Evolutionary conservation across 345 rosid genomes (phyloP).

Genomic region (Melastoma malabathricum): DNA sequence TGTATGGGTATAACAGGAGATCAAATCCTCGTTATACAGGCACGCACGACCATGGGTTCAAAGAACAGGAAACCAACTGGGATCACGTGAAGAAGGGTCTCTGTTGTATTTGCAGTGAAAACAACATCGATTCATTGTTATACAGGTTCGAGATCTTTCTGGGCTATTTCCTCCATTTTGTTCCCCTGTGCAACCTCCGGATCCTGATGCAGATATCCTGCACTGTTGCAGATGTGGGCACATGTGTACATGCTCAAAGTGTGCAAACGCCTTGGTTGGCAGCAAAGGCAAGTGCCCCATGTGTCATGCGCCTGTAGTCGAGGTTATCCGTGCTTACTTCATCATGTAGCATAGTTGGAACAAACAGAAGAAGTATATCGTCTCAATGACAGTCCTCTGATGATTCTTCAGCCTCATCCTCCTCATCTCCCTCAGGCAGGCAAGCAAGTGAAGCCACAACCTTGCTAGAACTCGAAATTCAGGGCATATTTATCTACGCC

Average conservation of each 20-base stretch:
- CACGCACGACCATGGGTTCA: constrained; percentile 14
- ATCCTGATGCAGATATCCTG: not conserved
- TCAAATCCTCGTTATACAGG: constrained; percentile 26
- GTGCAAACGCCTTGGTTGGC: constrained; percentile 66
- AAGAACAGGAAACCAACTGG: constrained; percentile 50
- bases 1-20: not conserved
- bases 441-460: not conserved
- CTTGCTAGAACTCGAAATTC: not conserved
- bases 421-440: not conserved
- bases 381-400: constrained; percentile 10
- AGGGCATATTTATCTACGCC: not conserved
- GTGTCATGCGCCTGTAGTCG: constrained; percentile 78
- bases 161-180: no score
- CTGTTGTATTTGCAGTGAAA: constrained; percentile 60
- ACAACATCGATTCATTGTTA: constrained; percentile 64
- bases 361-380: constrained; percentile 3
- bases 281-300: constrained; percentile 84
- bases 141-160: constrained; percentile 40
- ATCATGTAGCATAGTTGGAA: constrained; percentile 12
- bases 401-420: constrained; percentile 9
- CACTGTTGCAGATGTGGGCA: constrained; percentile 73
- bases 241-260: constrained; percentile 80
- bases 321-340: constrained; percentile 80
- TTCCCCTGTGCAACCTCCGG: not conserved
- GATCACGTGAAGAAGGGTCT: constrained; percentile 69